Evolutionary conservation across 371 early-diverging fungal species (phyloP), one percentile per base, ranked within the genome.

Genomic region (Mucor piriformis): DNA sequence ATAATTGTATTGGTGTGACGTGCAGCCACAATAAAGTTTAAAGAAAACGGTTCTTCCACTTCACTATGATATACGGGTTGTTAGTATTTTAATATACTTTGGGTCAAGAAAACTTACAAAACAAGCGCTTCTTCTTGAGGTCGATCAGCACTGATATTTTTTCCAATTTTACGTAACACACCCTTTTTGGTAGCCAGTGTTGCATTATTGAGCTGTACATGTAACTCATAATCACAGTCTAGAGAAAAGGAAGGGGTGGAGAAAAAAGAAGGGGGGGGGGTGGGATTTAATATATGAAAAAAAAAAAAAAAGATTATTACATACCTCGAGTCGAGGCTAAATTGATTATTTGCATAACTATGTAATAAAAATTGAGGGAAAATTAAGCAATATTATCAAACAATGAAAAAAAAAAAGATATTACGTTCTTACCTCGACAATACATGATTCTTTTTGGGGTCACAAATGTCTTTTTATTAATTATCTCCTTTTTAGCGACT

Each of bases 261-360:
- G 6, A 44, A 6, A 32, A 11, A 10, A 32, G 6, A 2, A 7
- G 6, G 42, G n/a, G 24, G 29, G 18, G 43, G 13, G 43, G 18
- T 29, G 29, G 8, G 29, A 6, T 4, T 29, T 4, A 29, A 6
- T 29, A 29, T 29, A 29, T 29, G 29, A 10, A 18, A 18, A 33
- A n/a, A 20, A 50, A 18, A 20, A 24, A 47, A 38, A 11, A 20
- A 35, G 18, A 32, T 16, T 42, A 18, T 8, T 18, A 42, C 16
- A 18, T 52, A 66, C 66, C 66, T 46, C 66, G 56, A 37, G 52
- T 57, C 3, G 66, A 66, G 25, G 52, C 66, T 24, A 48, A 47
- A 43, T 66, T 66, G 27, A 66, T 52, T 13, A 66, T 66, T 25
- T 66, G 66, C 66, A 61, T 61, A 12, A 66, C 66, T 66, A 43